These are phyloP conservation scores for Fusarium transvaalense DNA, from an alignment of 2,329 filamentous ascomycete species.

Conservation along the genomic window DNA sequence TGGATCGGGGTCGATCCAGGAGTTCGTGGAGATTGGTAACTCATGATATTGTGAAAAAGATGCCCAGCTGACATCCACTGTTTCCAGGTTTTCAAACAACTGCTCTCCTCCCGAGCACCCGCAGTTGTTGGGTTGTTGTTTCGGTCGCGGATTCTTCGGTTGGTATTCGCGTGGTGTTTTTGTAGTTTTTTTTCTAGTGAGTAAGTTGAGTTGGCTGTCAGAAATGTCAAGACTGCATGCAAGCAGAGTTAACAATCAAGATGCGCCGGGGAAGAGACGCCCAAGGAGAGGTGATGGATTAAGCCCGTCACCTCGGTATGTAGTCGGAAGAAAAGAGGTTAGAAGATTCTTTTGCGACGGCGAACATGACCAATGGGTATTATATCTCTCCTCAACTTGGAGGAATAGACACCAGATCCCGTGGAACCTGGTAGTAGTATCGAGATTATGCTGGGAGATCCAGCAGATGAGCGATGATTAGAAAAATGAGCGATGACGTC, in stretches of 20 bases:
- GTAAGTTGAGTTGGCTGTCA: slow-evolving; percentile 31
- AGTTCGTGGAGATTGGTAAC: slow-evolving; percentile 56
- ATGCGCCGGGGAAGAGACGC: slow-evolving; percentile 52
- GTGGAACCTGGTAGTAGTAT: slow-evolving; percentile 47
- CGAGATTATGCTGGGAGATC: slow-evolving; percentile 48
- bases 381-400: slow-evolving; percentile 52
- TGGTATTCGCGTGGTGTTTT: slow-evolving; percentile 54
- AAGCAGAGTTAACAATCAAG: slow-evolving; percentile 42
- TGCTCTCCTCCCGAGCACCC: slow-evolving; percentile 49
- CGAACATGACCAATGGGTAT: slow-evolving; percentile 65
- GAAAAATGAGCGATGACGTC: slow-evolving; percentile 49
- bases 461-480: slow-evolving; percentile 42
- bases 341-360: slow-evolving; percentile 65
- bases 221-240: slow-evolving; percentile 43
- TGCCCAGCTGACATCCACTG: slow-evolving; percentile 51
- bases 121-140: slow-evolving; percentile 36
- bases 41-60: slow-evolving; percentile 56
- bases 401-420: slow-evolving; percentile 51
- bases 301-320: slow-evolving; percentile 72
- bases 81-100: slow-evolving; percentile 40
- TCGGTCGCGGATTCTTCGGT: slow-evolving; percentile 18
- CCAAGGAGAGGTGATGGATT: slow-evolving; percentile 61
- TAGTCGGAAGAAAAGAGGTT: slow-evolving; percentile 70
- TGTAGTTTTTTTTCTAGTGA: slow-evolving; percentile 38
- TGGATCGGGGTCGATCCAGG: slow-evolving; percentile 62